phyloP scores from a whole-genome alignment of 352 stramenopile species.

The Stephanocyclus meneghinianus region DNA sequence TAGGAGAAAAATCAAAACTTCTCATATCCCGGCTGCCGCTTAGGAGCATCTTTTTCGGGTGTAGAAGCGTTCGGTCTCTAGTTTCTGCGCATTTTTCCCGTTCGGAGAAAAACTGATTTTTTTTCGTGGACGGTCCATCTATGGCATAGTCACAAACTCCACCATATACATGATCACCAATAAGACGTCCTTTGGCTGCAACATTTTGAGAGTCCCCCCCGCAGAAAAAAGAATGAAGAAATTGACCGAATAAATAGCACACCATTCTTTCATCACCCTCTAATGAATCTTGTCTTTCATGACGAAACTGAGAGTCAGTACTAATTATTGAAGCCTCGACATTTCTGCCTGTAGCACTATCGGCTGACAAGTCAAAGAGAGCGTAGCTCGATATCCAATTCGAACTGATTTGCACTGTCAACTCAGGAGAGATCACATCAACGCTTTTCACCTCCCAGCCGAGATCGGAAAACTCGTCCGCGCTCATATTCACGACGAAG shows the following conservation, averaged over 20 bases:
- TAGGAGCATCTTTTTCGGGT: too few relatives aligned
- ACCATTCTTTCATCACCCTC: not conserved
- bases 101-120: too few relatives aligned
- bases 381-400: not conserved
- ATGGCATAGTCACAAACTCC: not conserved
- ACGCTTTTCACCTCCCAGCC: conserved; percentile 1
- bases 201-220: not conserved
- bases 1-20: too few relatives aligned
- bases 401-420: not conserved
- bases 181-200: not conserved
- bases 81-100: too few relatives aligned
- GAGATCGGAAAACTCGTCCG: not conserved
- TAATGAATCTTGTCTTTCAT: not conserved
- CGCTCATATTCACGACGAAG: not conserved
- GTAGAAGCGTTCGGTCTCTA: too few relatives aligned
- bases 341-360: not conserved
- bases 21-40: too few relatives aligned
- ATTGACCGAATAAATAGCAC: not conserved
- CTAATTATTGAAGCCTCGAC: not conserved
- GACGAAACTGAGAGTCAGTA: not conserved
- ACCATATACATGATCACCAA: not conserved
- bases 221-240: not conserved
- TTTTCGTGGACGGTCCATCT: too few relatives aligned
- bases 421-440: not conserved
- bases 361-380: not conserved